Conservation (phyloP, 371 early-diverging fungal species). For the Mucor saturninus region DNA sequence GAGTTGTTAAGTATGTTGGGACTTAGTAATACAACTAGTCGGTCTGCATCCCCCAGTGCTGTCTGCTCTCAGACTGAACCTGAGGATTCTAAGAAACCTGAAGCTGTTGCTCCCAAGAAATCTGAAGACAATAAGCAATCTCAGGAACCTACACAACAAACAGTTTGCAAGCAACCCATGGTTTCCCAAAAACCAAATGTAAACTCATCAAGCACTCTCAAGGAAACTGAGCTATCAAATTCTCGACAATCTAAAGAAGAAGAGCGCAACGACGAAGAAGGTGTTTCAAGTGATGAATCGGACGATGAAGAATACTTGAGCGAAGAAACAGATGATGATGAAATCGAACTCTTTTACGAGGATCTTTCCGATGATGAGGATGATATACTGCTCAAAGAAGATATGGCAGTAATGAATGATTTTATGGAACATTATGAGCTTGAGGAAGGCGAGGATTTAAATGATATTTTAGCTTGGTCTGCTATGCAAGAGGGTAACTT, state of each 20-base stretch:
- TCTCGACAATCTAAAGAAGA: not conserved
- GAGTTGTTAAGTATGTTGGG: conserved; percentile 3
- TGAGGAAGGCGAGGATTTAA: conserved; percentile 22
- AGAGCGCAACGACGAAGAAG: not conserved
- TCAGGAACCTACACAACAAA: too few species aligned
- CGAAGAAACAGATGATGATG: conserved; percentile 11
- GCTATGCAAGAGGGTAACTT: conserved; percentile 16
- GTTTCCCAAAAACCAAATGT: too few species aligned
- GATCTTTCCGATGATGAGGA: conserved; percentile 19
- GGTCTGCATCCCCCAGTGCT: too few species aligned
- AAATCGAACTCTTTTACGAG: not conserved
- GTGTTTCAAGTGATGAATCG: not conserved
- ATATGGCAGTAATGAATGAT: conserved; percentile 42
- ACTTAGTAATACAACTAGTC: not conserved
- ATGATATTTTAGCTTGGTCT: conserved; percentile 23
- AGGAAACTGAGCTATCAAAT: not conserved
- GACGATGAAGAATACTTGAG: not conserved
- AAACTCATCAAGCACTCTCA: too few species aligned
- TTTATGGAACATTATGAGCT: conserved; percentile 43
- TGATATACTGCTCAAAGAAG: conserved; percentile 33
- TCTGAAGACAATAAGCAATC: not conserved
- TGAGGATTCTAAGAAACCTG: too few species aligned
- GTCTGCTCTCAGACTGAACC: too few species aligned
- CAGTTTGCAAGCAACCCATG: too few species aligned
- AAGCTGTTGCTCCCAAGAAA: not conserved